Conservation (phyloP, 345 rosid species). For the Arabidopsis suecica region DNA sequence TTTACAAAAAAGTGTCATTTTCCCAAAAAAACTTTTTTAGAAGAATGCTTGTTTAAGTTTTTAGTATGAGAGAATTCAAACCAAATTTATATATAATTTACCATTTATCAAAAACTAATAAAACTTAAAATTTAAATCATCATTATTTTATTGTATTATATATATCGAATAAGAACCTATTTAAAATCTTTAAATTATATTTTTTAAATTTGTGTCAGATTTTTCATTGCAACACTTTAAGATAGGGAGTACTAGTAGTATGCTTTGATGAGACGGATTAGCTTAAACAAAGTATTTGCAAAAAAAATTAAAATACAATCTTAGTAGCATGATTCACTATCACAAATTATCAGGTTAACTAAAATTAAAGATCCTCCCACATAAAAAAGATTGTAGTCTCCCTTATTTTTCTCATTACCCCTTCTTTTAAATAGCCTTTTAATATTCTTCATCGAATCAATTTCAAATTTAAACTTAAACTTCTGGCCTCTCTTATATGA, state of each 20-base stretch:
- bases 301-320: not conserved
- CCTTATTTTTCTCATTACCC: constrained; percentile 34
- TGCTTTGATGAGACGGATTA: not conserved
- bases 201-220: too few species aligned
- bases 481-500: not conserved
- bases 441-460: not conserved
- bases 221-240: not conserved
- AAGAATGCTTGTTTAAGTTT: too few species aligned
- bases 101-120: too few species aligned
- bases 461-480: constrained; percentile 14
- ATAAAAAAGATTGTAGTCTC: not conserved
- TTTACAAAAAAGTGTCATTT: too few species aligned
- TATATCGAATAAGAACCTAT: too few species aligned
- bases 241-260: not conserved
- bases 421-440: constrained; percentile 28
- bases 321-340: constrained; percentile 1
- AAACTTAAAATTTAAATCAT: too few species aligned
- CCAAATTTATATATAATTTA: not conserved
- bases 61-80: too few species aligned
- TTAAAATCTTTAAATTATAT: too few species aligned
- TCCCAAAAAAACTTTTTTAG: too few species aligned
- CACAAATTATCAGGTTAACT: constrained; percentile 14
- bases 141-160: not conserved
- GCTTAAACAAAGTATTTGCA: not conserved
- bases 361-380: constrained; percentile 4